A percentile compares a stretch with the other conserved stretches of the same genome.
Evolutionary conservation across 1,284 basidiomycete species (phyloP).

Genomic region (Apiotrichum domesticum): DNA sequence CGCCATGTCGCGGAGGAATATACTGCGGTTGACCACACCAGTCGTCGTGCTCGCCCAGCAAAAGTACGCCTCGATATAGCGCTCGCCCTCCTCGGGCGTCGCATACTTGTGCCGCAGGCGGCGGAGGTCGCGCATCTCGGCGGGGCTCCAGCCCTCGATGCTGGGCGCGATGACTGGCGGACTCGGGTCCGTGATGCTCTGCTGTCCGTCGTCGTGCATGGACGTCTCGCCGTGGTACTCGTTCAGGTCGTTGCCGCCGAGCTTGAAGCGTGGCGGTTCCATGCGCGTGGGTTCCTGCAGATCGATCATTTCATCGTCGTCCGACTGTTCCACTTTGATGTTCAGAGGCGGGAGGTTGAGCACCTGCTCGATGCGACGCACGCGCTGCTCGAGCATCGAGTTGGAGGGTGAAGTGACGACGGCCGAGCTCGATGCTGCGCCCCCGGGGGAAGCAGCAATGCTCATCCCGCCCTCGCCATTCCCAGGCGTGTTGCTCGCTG

Average conservation of each 20-base stretch:
- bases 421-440: neutral
- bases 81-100: slow-evolving; percentile 20
- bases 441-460: too few species aligned
- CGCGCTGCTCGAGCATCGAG: slow-evolving; percentile 10
- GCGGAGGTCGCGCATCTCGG: slow-evolving; percentile 15
- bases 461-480: neutral
- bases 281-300: neutral
- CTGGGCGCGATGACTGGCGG: neutral
- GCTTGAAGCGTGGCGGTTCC: slow-evolving; percentile 20
- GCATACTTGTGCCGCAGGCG: slow-evolving; percentile 20
- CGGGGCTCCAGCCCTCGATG: slow-evolving; percentile 9
- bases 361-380: slow-evolving; percentile 17
- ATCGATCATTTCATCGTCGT: neutral
- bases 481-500: neutral
- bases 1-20: slow-evolving; percentile 25
- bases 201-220: slow-evolving; percentile 17
- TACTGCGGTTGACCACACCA: slow-evolving; percentile 11
- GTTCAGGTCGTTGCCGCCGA: slow-evolving; percentile 14
- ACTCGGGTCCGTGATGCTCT: neutral
- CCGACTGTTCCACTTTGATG: neutral
- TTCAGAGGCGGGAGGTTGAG: slow-evolving; percentile 12
- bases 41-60: slow-evolving; percentile 17
- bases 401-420: neutral
- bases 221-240: slow-evolving; percentile 20
- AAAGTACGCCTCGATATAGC: slow-evolving; percentile 20